Conservation (phyloP, 2,329 filamentous ascomycete genomes). For the Aureobasidium melanogenum region DNA sequence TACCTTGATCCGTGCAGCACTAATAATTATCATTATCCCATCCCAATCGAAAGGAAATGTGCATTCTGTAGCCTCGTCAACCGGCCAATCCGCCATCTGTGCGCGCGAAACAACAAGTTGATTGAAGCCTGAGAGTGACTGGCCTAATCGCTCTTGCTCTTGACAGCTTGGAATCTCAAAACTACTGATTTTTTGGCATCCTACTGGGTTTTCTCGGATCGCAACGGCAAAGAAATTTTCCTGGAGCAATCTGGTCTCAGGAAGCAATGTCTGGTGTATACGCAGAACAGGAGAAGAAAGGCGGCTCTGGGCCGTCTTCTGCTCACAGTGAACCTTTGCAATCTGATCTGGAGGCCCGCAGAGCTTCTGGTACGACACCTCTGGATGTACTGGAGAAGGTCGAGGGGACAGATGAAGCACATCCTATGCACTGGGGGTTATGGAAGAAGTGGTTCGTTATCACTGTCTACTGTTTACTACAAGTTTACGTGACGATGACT, state of each 20-base stretch:
- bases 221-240: neutral
- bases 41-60: neutral
- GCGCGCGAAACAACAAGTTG: neutral
- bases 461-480: slow-evolving; percentile 8
- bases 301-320: neutral
- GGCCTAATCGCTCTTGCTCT: neutral
- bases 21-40: neutral
- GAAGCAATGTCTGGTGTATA: neutral
- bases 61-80: slow-evolving; percentile 8
- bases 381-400: slow-evolving; percentile 7
- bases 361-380: neutral
- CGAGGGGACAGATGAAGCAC: neutral
- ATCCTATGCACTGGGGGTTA: slow-evolving; percentile 6
- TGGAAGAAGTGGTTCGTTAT: slow-evolving; percentile 8
- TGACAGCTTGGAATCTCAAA: neutral
- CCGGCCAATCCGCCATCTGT: slow-evolving; percentile 2
- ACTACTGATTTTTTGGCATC: neutral
- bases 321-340: slow-evolving; percentile 2
- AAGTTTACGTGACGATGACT: slow-evolving; percentile 8
- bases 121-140: neutral
- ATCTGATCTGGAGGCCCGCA: neutral
- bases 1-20: slow-evolving; percentile 5
- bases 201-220: neutral
- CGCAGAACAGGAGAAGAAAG: neutral
- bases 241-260: neutral